A percentile compares a stretch with the other conserved stretches of the same genome.
Conservation (phyloP, 2,329 filamentous ascomycete genomes). For the Phialemonium atrogriseum region DNA sequence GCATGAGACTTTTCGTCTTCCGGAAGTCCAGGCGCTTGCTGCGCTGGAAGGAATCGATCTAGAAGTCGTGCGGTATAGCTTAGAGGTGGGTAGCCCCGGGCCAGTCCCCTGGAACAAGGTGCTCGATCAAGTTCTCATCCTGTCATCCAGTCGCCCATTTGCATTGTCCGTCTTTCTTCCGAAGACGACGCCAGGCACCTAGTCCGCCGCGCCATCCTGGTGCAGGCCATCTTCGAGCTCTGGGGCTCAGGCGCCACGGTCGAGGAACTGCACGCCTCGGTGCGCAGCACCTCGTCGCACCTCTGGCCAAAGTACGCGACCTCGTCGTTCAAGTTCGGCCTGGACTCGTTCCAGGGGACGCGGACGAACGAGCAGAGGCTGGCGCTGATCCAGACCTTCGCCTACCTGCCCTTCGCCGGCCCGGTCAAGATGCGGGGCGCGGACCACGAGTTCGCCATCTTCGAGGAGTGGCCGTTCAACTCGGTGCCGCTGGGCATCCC, state of each 20-base stretch:
- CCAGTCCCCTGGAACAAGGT: too few relatives aligned
- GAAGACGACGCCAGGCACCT: conserved; percentile 56
- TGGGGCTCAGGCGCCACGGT: conserved; percentile 71
- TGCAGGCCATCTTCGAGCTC: conserved; percentile 77
- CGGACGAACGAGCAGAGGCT: conserved; percentile 55
- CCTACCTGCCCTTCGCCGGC: conserved; percentile 69
- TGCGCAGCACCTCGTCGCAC: conserved; percentile 49
- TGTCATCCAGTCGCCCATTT: conserved; percentile 68
- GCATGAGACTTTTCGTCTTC: conserved; percentile 82
- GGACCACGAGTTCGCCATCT: conserved; percentile 67
- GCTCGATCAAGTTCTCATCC: too few relatives aligned
- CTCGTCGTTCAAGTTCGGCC: conserved; percentile 70
- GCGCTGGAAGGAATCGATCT: conserved; percentile 58
- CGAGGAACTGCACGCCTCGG: conserved; percentile 56
- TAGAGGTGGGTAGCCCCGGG: conserved; percentile 54
- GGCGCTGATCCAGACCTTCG: conserved; percentile 74
- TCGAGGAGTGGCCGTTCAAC: conserved; percentile 68
- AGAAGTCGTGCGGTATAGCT: conserved; percentile 65
- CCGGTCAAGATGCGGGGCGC: conserved; percentile 68
- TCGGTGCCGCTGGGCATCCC: conserved; percentile 36
- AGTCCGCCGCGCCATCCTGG: conserved; percentile 69
- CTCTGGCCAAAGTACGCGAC: conserved; percentile 60
- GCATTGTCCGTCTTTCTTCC: conserved; percentile 62
- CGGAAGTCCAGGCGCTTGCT: conserved; percentile 78
- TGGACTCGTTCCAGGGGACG: conserved; percentile 76